Base-by-base conservation (phyloP, 2,329 filamentous ascomycete species). In the Aspergillus tubingensis region DNA sequence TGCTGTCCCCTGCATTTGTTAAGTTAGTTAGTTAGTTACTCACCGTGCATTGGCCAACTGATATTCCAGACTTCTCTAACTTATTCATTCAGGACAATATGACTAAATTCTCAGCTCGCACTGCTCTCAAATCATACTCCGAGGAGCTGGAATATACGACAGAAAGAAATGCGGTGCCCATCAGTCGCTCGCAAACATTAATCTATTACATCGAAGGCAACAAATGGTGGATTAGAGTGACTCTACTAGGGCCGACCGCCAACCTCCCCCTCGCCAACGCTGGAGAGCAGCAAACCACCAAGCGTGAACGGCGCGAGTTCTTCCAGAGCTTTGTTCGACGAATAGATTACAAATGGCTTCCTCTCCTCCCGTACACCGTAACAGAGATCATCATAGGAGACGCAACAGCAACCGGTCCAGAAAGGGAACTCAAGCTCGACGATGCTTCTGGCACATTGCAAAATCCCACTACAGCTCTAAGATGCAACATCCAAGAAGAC, bases 151-250 rank as follows among this genome's bases (percentile, higher is more conserved):
- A 60, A 25, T 62, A 19, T 48, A 44, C 60, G 23, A 39, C 43
- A 0, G 38, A 61, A 61, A 47, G 39, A 23, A 48, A 54, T 21
- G 2, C 58, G 2, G 59, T 56, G 23, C 61, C 59, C 6, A 64
- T 30, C 51, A 59, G 47, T 50, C 51, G 54, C 32, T 64, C 62
- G 30, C 57, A 64, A 49, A 55, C 36, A 51, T 56, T 65, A 51
- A 59, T 68, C 55, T 68, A 61, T 58, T 41, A 53, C 61, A 27
- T 19, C 30, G 54, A 67, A 3, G 55, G 60, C 38, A 55, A 41
- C 38, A 61, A 57, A 41, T 68, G 60, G 62, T 68, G 62, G 64
- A 65, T 68, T 48, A 67, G 51, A 61, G 65, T 67, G 27, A 62
- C 64, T 19, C 54, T 67, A 6, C 10, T 54, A 19, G 62, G 60